Evolutionary conservation across 345 rosid species (phyloP).

Genomic region (Reutealis trisperma): DNA sequence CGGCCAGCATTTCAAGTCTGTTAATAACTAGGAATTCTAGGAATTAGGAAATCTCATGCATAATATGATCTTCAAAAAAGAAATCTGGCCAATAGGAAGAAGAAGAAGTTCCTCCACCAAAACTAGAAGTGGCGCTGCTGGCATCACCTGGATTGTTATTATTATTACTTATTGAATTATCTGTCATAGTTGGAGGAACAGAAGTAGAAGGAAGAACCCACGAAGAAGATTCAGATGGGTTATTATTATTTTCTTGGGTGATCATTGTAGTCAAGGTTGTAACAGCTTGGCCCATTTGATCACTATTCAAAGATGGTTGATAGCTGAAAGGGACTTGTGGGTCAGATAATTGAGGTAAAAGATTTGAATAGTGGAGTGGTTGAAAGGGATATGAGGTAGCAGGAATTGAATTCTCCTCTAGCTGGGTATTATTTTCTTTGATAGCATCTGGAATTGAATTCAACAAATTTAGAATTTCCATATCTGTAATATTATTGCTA

Average conservation of each 20-base stretch:
- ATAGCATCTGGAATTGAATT: conserved; percentile 9
- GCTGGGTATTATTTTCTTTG: conserved; percentile 15
- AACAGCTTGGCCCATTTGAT: conserved; percentile 34
- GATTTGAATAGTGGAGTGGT: conserved; percentile 50
- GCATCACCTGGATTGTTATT: conserved; percentile 38
- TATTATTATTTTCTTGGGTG: conserved; percentile 20
- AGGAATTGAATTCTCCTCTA: conserved; percentile 13
- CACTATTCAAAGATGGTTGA: conserved; percentile 48
- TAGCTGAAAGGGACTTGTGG: conserved; percentile 54
- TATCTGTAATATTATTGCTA: conserved; percentile 30
- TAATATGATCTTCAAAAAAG: conserved; percentile 37
- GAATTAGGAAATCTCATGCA: conserved; percentile 42
- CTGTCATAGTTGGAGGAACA: conserved; percentile 26
- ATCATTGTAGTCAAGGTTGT: conserved; percentile 21
- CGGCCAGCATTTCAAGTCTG: no score
- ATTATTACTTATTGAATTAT: conserved; percentile 30
- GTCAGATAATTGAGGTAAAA: conserved; percentile 41
- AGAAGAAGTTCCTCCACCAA: conserved; percentile 40
- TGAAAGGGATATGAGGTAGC: conserved; percentile 32
- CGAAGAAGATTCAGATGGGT: conserved; percentile 25
- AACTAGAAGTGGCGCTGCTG: conserved; percentile 44
- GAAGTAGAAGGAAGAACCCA: conserved; percentile 33
- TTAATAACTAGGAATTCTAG: neutral
- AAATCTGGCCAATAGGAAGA: conserved; percentile 47
- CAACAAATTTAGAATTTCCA: conserved; percentile 36